Evolutionary conservation across 2,329 filamentous ascomycete genomes (phyloP).

Genomic region (Epichloe gansuensis): DNA sequence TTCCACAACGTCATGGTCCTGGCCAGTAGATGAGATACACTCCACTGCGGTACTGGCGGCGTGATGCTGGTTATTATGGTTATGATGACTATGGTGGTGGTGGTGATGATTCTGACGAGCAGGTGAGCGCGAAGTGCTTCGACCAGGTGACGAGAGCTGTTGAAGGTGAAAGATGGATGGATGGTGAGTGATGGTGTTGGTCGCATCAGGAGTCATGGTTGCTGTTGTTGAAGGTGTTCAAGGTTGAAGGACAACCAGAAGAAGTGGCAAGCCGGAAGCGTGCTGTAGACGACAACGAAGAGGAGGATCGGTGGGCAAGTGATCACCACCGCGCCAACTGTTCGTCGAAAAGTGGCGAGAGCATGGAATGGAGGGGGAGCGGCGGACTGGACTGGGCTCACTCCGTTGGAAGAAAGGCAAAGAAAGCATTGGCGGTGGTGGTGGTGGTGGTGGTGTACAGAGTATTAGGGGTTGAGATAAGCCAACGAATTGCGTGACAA

Average conservation of each 20-base stretch:
- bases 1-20: constrained; percentile 27
- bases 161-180: constrained; percentile 32
- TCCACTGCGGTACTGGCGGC: constrained; percentile 37
- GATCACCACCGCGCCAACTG: background rate
- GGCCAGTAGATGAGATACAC: constrained; percentile 18
- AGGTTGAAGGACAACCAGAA: background rate
- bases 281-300: background rate
- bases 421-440: no score
- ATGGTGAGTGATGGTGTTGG: constrained; percentile 30
- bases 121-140: constrained; percentile 18
- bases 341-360: background rate
- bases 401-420: no score
- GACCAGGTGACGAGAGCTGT: constrained; percentile 16
- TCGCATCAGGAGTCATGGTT: constrained; percentile 30
- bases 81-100: constrained; percentile 1
- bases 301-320: background rate
- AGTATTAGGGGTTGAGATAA: no score
- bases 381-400: no score
- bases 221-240: background rate
- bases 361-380: background rate
- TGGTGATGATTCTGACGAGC: constrained; percentile 7
- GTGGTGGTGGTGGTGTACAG: no score
- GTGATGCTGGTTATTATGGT: constrained; percentile 10
- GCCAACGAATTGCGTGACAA: no score
- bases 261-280: background rate